Evolutionary conservation across 139 green algal genomes (phyloP).

Genomic region (Chlorella sp.): DNA sequence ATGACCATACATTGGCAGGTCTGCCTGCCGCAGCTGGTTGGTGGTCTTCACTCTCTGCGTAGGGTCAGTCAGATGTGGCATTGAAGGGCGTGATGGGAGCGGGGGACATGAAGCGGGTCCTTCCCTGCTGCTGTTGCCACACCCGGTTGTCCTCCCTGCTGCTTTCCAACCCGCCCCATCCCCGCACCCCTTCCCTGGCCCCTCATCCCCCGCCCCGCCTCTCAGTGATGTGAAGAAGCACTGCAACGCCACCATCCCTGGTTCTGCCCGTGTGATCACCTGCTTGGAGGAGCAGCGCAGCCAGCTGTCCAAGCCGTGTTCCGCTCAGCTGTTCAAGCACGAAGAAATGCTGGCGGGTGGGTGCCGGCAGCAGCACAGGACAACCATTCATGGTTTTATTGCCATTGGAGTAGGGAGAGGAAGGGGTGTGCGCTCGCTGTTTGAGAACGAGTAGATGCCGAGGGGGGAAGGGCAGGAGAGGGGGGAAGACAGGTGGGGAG

Average conservation of each 20-base stretch:
- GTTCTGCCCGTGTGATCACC: slow-evolving; percentile 83
- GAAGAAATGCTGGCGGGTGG: slow-evolving; percentile 65
- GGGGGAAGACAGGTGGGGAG: no score
- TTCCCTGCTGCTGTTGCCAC: background rate
- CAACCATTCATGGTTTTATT: no score
- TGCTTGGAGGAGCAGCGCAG: slow-evolving; percentile 80
- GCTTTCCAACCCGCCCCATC: background rate
- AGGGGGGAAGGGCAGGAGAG: no score
- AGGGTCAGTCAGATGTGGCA: no score
- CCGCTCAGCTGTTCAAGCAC: slow-evolving; percentile 79
- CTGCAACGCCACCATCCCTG: slow-evolving; percentile 50
- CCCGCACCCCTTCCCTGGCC: background rate
- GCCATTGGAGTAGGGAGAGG: no score
- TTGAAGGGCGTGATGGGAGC: no score
- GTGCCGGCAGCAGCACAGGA: background rate
- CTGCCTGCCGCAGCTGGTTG: background rate
- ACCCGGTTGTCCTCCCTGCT: background rate
- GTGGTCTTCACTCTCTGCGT: background rate
- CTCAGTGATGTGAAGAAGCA: slow-evolving; percentile 17
- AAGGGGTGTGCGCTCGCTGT: no score
- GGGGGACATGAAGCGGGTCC: no score
- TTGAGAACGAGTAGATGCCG: no score
- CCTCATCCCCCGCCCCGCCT: background rate
- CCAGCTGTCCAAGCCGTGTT: slow-evolving; percentile 69
- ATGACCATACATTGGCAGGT: no score